A percentile compares a stretch with the other conserved stretches of the same genome.
These are phyloP conservation scores for Verticillium alfalfae DNA, from an alignment of 2,329 filamentous ascomycete genomes.

Conservation along the genomic window DNA sequence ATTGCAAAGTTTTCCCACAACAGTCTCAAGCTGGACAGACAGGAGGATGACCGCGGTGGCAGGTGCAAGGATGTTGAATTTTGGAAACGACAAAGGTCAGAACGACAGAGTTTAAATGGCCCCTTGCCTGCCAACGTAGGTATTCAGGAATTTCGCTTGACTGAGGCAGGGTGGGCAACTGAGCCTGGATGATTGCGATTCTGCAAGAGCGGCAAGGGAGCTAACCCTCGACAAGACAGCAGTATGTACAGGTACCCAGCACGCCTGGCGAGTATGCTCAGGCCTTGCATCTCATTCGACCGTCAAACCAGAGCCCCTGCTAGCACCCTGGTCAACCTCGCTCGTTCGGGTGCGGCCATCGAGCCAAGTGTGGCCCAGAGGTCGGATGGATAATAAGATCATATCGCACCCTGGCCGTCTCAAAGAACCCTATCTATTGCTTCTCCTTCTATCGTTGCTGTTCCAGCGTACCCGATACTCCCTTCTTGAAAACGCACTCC, in stretches of 20 bases:
- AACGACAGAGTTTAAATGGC: no score
- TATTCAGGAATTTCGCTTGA: no score
- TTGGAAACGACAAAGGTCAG: no score
- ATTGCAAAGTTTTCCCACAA: no score
- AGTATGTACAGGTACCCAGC: neutral
- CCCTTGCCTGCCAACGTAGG: no score
- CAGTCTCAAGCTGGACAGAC: no score
- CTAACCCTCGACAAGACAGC: neutral
- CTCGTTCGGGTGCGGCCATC: neutral
- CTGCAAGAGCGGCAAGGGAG: no score
- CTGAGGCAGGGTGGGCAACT: no score
- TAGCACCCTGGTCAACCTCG: neutral
- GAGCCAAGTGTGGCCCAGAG: neutral
- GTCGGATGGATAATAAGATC: conserved; percentile 1
- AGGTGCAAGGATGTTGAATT: no score
- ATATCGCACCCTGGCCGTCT: conserved; percentile 1
- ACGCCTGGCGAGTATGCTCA: neutral
- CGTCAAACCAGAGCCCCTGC: neutral
- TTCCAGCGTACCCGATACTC: neutral
- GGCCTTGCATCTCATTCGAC: neutral
- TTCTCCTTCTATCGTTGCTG: neutral
- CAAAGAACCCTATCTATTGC: neutral
- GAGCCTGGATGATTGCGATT: no score
- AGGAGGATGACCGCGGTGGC: no score
- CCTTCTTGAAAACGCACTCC: neutral